Evolutionary conservation across 2,329 filamentous ascomycete genomes (phyloP), one percentile per base, ranked within the genome.

Genomic region (Botrytis deweyae): DNA sequence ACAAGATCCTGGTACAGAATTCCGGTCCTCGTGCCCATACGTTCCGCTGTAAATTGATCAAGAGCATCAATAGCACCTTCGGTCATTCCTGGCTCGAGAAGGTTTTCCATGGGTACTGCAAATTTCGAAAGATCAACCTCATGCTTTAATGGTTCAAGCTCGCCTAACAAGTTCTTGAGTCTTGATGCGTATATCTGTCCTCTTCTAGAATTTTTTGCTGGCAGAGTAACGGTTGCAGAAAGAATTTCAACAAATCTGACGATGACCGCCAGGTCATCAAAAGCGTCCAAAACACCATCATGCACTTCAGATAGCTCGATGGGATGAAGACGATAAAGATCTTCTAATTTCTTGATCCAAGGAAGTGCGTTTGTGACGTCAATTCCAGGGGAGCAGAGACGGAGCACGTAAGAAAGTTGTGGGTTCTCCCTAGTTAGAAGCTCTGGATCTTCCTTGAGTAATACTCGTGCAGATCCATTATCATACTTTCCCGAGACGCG

Each of bases 1-100:
- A 86, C 76, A 10, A 85, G 70, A 63, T 86, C 83, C 63, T 85
- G 80, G 74, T 86, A 87, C 0, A 87, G 76, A 61, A 82, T 82
- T 1, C 82, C 83, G 22, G 87, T 74, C n/a, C 80, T 84, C 0
- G 81, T 80, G 2, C 85, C 84, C 0, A 81, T 75, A 40, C 83
- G 84, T 0, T 83, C 78, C 1, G 79, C 52, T 4, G 87, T 73
- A 64, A 84, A 84, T 16, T 76, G 36, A 52, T 86, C 81, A 0
- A 87, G 79, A 0, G 77, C 38, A 67, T 49, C 59, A 25, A 76
- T 67, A 36, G 85, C 83, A 0, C 74, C 75, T 3, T 79, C 75
- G 0, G 83, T 79, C 80, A 84, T 81, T 0, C 81, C 82, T 0
- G 84, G 83, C 70, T 86, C 82, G 0, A 83, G 74, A 0, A 87